Conservation (phyloP, 2,329 filamentous ascomycete genomes). For the Colletotrichum musicola region DNA sequence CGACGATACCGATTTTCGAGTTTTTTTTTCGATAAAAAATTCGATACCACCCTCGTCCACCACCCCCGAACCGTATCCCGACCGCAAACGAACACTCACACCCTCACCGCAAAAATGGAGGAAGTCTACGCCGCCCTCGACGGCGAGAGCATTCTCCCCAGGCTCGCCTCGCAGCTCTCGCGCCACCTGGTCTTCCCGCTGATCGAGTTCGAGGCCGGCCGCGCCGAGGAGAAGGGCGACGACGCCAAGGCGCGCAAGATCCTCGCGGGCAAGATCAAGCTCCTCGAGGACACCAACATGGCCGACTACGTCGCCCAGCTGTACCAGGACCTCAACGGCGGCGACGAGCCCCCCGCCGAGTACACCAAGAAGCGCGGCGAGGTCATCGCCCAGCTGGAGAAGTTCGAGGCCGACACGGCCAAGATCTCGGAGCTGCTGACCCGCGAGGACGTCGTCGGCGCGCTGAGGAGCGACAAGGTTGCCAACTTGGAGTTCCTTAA, state of each 20-base stretch:
- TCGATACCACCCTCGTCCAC: too few species aligned
- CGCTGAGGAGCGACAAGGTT: slow-evolving; percentile 95
- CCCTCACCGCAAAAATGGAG: slow-evolving; percentile 39
- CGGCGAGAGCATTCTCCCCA: slow-evolving; percentile 76
- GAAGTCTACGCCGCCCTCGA: slow-evolving; percentile 40
- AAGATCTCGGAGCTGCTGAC: slow-evolving; percentile 90
- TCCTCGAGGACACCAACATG: slow-evolving; percentile 99
- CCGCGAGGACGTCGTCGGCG: slow-evolving; percentile 89
- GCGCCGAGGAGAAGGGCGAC: slow-evolving; percentile 80
- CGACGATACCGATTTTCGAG: too few species aligned
- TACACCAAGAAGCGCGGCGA: slow-evolving; percentile 91
- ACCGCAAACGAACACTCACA: neutral
- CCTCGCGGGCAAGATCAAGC: slow-evolving; percentile 88
- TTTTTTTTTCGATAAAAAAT: too few species aligned
- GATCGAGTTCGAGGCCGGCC: slow-evolving; percentile 88
- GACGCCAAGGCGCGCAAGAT: slow-evolving; percentile 74
- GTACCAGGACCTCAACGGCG: slow-evolving; percentile 88
- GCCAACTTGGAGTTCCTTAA: slow-evolving; percentile 98
- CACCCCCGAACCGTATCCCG: too few species aligned
- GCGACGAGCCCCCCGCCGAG: slow-evolving; percentile 83
- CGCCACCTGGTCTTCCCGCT: slow-evolving; percentile 96
- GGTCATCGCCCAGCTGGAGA: slow-evolving; percentile 84
- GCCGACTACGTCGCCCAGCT: slow-evolving; percentile 95
- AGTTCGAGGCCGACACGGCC: slow-evolving; percentile 87
- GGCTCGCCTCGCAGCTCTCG: slow-evolving; percentile 92